Evolutionary conservation across 345 rosid species (phyloP).

Genomic region (Sisymbrium irio): DNA sequence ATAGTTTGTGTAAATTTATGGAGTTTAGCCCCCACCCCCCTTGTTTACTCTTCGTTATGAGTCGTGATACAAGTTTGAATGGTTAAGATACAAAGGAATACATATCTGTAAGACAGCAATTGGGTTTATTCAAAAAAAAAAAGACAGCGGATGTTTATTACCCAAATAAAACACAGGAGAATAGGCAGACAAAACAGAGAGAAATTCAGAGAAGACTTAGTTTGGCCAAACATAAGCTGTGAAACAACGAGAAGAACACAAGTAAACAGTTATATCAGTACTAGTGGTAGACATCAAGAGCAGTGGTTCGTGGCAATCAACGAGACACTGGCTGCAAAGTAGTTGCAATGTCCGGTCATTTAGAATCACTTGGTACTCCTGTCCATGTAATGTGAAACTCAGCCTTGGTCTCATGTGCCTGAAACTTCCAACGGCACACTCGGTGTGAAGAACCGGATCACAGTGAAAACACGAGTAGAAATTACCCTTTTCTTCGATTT

Average conservation of each 20-base stretch:
- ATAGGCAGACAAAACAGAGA: background rate
- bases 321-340: background rate
- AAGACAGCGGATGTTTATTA: too few relatives aligned
- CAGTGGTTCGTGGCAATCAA: conserved; percentile 4
- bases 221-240: background rate
- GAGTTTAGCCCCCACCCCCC: too few relatives aligned
- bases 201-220: background rate
- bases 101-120: too few relatives aligned
- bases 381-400: background rate
- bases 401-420: background rate
- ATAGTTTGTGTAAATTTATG: too few relatives aligned
- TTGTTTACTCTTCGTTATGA: too few relatives aligned
- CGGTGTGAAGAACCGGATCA: conserved; percentile 3
- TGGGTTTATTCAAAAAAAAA: too few relatives aligned
- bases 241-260: conserved; percentile 6
- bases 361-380: background rate
- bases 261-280: background rate
- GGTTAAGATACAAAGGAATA: too few relatives aligned
- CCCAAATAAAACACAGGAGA: too few relatives aligned
- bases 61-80: too few relatives aligned
- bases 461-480: background rate
- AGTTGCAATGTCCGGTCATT: conserved; percentile 2
- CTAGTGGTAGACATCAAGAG: conserved; percentile 1
- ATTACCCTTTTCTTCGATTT: background rate
- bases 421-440: conserved; percentile 8